phyloP scores from a whole-genome alignment of 768 basidiomycete species.

The Hygrocybe coccinea region DNA sequence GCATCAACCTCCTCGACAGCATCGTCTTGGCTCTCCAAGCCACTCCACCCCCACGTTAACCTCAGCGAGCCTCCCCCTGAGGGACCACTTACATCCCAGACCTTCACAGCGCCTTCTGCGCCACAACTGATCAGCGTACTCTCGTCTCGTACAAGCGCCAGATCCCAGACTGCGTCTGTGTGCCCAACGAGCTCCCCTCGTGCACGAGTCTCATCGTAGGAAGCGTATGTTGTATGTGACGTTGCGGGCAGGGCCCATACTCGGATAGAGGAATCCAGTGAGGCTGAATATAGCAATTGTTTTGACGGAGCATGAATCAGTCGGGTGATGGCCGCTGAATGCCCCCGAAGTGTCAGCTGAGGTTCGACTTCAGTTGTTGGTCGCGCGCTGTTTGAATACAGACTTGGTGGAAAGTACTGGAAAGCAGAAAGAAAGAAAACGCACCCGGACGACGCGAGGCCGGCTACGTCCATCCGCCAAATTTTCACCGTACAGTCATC shows the following conservation, averaged over 20 bases:
- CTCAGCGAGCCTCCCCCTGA: slow-evolving; percentile 60
- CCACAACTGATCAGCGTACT: slow-evolving; percentile 83
- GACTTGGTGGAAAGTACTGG: slow-evolving; percentile 12
- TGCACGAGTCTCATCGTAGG: slow-evolving; percentile 75
- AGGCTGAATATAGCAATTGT: slow-evolving; percentile 82
- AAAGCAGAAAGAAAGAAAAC: slow-evolving; percentile 33
- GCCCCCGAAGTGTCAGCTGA: slow-evolving; percentile 87
- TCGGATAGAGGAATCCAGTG: slow-evolving; percentile 88
- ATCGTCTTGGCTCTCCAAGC: slow-evolving; percentile 50
- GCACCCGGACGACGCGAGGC: slow-evolving; percentile 72
- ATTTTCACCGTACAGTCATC: slow-evolving; percentile 96
- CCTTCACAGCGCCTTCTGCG: slow-evolving; percentile 87
- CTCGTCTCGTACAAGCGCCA: slow-evolving; percentile 80
- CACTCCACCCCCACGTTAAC: slow-evolving; percentile 77
- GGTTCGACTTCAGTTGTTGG: slow-evolving; percentile 87
- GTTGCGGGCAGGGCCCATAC: slow-evolving; percentile 79
- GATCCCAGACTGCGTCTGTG: slow-evolving; percentile 95
- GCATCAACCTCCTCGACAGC: slow-evolving; percentile 47
- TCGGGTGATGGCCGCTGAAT: slow-evolving; percentile 85
- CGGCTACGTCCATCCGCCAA: slow-evolving; percentile 82
- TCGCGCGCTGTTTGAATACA: slow-evolving; percentile 44
- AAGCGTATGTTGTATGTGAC: slow-evolving; percentile 84
- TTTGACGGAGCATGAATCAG: slow-evolving; percentile 75
- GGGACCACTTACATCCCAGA: slow-evolving; percentile 82
- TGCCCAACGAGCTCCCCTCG: slow-evolving; percentile 84